Percentiles rank a stretch among this genome's conserved stretches.
Conservation (phyloP, 2,329 filamentous ascomycete genomes). For the Cladophialophora bantiana region DNA sequence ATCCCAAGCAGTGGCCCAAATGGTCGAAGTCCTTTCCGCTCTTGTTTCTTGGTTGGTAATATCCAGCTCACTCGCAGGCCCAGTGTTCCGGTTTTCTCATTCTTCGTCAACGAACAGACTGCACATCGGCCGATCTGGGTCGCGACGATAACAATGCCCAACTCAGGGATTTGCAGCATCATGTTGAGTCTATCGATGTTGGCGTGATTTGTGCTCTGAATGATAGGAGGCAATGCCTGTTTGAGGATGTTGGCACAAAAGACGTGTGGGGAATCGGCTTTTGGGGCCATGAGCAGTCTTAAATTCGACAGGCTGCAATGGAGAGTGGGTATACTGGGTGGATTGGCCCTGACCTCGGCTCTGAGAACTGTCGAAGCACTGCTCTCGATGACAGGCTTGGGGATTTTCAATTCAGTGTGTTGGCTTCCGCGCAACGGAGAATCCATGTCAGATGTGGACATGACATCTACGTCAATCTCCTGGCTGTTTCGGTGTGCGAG, state of each 20-base stretch:
- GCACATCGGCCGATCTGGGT: conserved; percentile 64
- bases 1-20: conserved; percentile 59
- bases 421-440: conserved; percentile 5
- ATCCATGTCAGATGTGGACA: conserved; percentile 1
- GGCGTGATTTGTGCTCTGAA: conserved; percentile 24
- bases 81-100: conserved; percentile 45
- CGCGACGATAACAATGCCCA: conserved; percentile 65
- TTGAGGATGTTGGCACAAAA: conserved; percentile 40
- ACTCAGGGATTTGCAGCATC: conserved; percentile 63
- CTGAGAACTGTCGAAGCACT: conserved; percentile 5
- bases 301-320: conserved; percentile 38
- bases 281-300: conserved; percentile 36
- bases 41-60: conserved; percentile 61
- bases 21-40: conserved; percentile 53
- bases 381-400: background rate
- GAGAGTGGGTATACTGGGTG: conserved; percentile 37
- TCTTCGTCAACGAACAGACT: conserved; percentile 60
- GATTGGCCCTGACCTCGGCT: conserved; percentile 5
- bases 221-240: conserved; percentile 33
- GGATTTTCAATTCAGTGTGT: background rate
- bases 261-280: conserved; percentile 35
- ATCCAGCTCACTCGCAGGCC: conserved; percentile 65
- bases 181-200: conserved; percentile 60
- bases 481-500: conserved; percentile 18
- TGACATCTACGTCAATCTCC: conserved; percentile 16